Percentiles rank a stretch among this genome's conserved stretches.
These are phyloP conservation scores for Leccinum subgranulosum DNA, from an alignment of 768 basidiomycete genomes.

Conservation along the genomic window DNA sequence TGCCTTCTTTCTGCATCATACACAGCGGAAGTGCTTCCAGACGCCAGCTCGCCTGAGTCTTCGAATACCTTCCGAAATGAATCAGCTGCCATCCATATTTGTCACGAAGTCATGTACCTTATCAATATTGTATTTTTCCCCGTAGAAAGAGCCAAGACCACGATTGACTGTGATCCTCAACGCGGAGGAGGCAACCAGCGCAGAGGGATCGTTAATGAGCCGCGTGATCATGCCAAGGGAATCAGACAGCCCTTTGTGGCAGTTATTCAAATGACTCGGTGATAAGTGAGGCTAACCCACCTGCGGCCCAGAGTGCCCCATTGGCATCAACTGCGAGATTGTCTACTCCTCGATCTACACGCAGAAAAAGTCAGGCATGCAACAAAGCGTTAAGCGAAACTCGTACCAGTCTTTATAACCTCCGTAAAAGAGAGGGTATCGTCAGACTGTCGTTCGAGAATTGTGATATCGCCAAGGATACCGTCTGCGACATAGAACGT, in stretches of 20 bases:
- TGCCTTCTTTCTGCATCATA: constrained; percentile 49
- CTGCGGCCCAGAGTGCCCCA: constrained; percentile 62
- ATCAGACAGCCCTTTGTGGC: constrained; percentile 41
- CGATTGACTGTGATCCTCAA: constrained; percentile 53
- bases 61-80: constrained; percentile 52
- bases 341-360: constrained; percentile 50
- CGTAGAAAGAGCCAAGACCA: constrained; percentile 50
- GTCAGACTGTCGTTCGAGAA: constrained; percentile 59
- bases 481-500: constrained; percentile 59
- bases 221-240: constrained; percentile 31
- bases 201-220: constrained; percentile 43
- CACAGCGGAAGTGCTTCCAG: constrained; percentile 54
- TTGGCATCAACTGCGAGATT: constrained; percentile 59
- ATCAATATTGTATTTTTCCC: constrained; percentile 56
- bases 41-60: constrained; percentile 57
- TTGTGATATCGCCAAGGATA: constrained; percentile 42
- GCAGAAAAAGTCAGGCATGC: constrained; percentile 3
- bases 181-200: constrained; percentile 45
- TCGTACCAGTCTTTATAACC: constrained; percentile 48
- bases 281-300: constrained; percentile 30
- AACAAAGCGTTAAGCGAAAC: constrained; percentile 2
- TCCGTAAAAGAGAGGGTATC: constrained; percentile 55
- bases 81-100: not conserved
- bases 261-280: not conserved
- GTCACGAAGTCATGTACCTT: constrained; percentile 38